phyloP scores from a whole-genome alignment of 768 basidiomycete genomes.

The Boletus reticuloceps region DNA sequence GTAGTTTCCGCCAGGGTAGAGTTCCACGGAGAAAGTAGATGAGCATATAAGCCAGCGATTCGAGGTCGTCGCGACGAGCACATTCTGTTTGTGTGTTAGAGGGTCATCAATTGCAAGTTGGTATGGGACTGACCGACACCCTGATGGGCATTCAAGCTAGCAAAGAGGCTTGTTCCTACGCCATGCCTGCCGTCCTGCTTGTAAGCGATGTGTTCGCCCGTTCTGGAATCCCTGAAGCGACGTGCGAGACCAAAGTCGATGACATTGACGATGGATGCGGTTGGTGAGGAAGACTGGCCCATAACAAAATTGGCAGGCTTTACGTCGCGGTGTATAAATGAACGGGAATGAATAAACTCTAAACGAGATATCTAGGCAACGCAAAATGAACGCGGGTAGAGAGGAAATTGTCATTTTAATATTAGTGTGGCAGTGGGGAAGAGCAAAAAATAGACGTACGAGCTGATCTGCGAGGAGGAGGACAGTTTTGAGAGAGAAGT shows the following conservation, averaged over 20 bases:
- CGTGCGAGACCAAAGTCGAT: conserved; percentile 87
- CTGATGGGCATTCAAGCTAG: conserved; percentile 71
- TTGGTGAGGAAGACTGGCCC: conserved; percentile 62
- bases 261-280: conserved; percentile 79
- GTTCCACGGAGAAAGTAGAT: conserved; percentile 78
- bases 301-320: conserved; percentile 99
- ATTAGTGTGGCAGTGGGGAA: neutral
- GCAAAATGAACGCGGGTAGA: conserved; percentile 19
- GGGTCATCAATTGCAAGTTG: neutral
- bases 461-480: conserved; percentile 93
- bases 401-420: conserved; percentile 10
- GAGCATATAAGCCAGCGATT: conserved; percentile 79
- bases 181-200: conserved; percentile 71
- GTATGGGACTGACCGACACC: conserved; percentile 55
- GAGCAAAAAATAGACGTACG: conserved; percentile 44
- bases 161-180: conserved; percentile 76
- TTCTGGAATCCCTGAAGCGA: conserved; percentile 66
- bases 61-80: conserved; percentile 76
- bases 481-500: conserved; percentile 93
- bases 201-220: conserved; percentile 68
- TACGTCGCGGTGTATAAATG: conserved; percentile 94
- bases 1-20: conserved; percentile 74
- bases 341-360: conserved; percentile 94
- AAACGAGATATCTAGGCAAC: conserved; percentile 80
- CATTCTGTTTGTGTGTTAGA: conserved; percentile 45